A percentile compares a stretch with the other conserved stretches of the same genome.
These are phyloP conservation scores for Claviceps spartinae DNA, from an alignment of 2,329 filamentous ascomycete species.

Conservation along the genomic window DNA sequence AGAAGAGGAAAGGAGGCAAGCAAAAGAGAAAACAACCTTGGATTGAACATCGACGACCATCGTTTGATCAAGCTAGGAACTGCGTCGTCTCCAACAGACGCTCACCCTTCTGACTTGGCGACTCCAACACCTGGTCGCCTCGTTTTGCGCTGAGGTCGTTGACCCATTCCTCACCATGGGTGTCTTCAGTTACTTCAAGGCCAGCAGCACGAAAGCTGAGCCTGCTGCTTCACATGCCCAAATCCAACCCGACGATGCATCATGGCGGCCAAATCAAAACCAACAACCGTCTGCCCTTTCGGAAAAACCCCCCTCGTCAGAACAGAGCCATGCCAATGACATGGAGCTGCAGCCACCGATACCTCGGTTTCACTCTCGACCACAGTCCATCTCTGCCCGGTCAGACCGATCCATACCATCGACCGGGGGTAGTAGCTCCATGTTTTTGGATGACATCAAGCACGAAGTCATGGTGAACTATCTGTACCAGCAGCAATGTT, in stretches of 20 bases:
- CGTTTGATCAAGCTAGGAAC: too few species aligned
- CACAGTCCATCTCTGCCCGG: conserved; percentile 30
- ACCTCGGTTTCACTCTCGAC: conserved; percentile 18
- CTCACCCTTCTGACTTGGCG: background rate
- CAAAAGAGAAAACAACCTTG: background rate
- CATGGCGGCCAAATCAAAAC: conserved; percentile 10
- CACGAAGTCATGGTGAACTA: conserved; percentile 78
- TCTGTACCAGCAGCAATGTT: conserved; percentile 67
- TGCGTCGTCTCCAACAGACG: too few species aligned
- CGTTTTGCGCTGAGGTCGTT: background rate
- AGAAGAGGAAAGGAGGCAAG: background rate
- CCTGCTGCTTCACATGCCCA: conserved; percentile 4
- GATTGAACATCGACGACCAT: too few species aligned
- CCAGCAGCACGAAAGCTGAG: conserved; percentile 14
- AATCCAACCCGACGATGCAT: conserved; percentile 9
- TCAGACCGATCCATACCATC: conserved; percentile 30
- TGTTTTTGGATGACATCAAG: conserved; percentile 58
- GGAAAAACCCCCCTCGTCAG: conserved; percentile 22
- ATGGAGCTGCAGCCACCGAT: conserved; percentile 36
- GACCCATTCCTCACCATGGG: conserved; percentile 34
- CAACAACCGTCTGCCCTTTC: conserved; percentile 15
- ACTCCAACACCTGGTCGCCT: background rate
- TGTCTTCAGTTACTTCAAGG: conserved; percentile 48
- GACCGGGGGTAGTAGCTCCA: conserved; percentile 33
- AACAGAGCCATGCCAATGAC: conserved; percentile 21